These are phyloP conservation scores for Chaetomiaceae sp. DNA, from an alignment of 2,329 filamentous ascomycete genomes.

Conservation along the genomic window DNA sequence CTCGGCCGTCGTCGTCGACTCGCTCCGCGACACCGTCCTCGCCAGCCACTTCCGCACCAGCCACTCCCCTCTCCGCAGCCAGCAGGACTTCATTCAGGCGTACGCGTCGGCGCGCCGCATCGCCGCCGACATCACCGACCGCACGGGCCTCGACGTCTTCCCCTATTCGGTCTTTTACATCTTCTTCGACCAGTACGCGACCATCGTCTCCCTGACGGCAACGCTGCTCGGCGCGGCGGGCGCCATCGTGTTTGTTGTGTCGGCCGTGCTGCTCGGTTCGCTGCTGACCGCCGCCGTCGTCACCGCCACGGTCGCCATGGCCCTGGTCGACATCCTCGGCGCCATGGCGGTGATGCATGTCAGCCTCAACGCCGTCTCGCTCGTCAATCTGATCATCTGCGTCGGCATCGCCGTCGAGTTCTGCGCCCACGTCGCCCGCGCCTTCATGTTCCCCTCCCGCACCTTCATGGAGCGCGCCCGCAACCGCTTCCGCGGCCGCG, in stretches of 20 bases:
- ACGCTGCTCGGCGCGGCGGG: constrained; percentile 77
- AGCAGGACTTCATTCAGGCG: constrained; percentile 86
- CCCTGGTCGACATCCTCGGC: constrained; percentile 85
- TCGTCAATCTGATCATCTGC: constrained; percentile 95
- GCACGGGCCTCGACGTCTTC: constrained; percentile 77
- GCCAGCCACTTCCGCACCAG: constrained; percentile 89
- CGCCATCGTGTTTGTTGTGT: constrained; percentile 76
- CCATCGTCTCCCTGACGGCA: constrained; percentile 73
- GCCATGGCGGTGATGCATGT: constrained; percentile 87
- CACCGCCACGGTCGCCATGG: constrained; percentile 85
- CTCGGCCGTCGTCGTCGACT: constrained; percentile 73
- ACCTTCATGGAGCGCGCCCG: constrained; percentile 76
- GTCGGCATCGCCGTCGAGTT: constrained; percentile 96
- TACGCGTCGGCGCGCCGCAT: constrained; percentile 88
- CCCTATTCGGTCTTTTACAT: constrained; percentile 98
- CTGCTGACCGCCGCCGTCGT: constrained; percentile 75
- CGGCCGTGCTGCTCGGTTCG: constrained; percentile 76
- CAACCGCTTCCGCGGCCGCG: constrained; percentile 70
- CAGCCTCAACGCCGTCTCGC: constrained; percentile 86
- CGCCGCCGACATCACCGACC: constrained; percentile 63
- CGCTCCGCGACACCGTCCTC: constrained; percentile 58
- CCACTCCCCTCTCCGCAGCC: constrained; percentile 79
- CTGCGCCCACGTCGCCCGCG: constrained; percentile 91
- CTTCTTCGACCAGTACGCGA: constrained; percentile 95
- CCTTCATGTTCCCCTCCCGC: constrained; percentile 87